Evolutionary conservation across 108 stramenopile species (phyloP), one percentile per base, ranked within the genome.

Genomic region (Skeletonema costatum): DNA sequence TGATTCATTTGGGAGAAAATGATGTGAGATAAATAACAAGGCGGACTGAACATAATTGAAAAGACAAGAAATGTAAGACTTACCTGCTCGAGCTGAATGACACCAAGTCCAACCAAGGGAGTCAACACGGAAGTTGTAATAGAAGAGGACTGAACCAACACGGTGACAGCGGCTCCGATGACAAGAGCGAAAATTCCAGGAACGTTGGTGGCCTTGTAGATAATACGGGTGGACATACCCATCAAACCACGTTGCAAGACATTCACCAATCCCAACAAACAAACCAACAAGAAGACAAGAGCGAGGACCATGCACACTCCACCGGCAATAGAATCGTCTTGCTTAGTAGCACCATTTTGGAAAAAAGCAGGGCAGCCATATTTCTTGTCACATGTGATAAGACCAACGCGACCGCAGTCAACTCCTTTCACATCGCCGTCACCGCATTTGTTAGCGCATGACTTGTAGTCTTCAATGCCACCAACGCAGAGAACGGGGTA

Each of bases 151-250:
- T 95, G 95, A 16, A 96, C 95, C 51, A 93, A 61, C 4, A 96
- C 79, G 64, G 95, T 96, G 38, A 96, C 73, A 51, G 87, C 95
- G 41, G 75, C 75, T 48, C 95, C 95, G 48, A 96, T 82, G 25
- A 75, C 59, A 32, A 96, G 93, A 67, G 93, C 92, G 10, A 96
- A 21, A 74, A 90, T 84, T 71, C 92, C 92, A 59, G 90, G 90
- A 74, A 96, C 84, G 74, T 94, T 88, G 61, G 93, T 93, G 25
- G 95, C 93, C 88, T 94, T 94, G 83, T 90, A 87, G 70, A 95
- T 87, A 56, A 91, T 80, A 68, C 90, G 88, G 44, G 92, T 89
- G 60, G 92, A 92, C 61, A 82, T 81, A 36, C 92, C 94, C 56
- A 89, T 62, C 25, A 95, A 77, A 78, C 91, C 90, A 64, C 81